Evolutionary conservation across 306 rosid species (phyloP).

Genomic region (Rosa lucieae): DNA sequence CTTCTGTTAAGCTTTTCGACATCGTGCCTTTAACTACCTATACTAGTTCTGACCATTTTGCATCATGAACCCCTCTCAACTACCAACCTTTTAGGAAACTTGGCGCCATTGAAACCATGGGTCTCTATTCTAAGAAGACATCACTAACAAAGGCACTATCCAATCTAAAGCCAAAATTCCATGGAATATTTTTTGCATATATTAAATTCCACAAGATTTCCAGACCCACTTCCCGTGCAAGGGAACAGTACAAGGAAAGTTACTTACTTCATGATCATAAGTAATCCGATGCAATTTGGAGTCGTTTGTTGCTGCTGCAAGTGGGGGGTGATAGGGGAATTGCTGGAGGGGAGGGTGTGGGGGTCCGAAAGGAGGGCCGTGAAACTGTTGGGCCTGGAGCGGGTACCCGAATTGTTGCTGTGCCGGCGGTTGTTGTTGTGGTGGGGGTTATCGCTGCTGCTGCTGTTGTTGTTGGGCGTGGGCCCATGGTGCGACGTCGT

Average conservation of each 20-base stretch:
- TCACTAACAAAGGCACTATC: neutral
- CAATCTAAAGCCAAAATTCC: neutral
- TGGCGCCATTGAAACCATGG: neutral
- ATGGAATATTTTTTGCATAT: neutral
- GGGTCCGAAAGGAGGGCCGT: constrained; percentile 80
- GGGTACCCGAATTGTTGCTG: constrained; percentile 73
- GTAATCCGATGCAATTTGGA: constrained; percentile 59
- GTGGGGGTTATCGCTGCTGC: constrained; percentile 51
- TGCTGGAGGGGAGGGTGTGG: constrained; percentile 79
- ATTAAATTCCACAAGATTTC: constrained; percentile 15
- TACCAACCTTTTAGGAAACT: constrained; percentile 5
- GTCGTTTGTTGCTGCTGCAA: constrained; percentile 66
- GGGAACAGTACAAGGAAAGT: neutral
- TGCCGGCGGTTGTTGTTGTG: constrained; percentile 55
- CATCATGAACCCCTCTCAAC: constrained; percentile 1
- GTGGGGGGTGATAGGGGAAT: constrained; percentile 66
- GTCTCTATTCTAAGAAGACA: neutral
- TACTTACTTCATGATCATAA: constrained; percentile 77
- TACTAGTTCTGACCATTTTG: neutral
- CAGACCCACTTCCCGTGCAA: constrained; percentile 11
- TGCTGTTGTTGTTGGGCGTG: constrained; percentile 76
- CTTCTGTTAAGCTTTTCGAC: neutral
- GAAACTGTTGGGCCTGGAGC: constrained; percentile 77
- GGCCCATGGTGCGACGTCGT: constrained; percentile 50
- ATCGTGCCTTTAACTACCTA: neutral